These are phyloP conservation scores for Gossypium anomalum DNA, from an alignment of 345 rosid species.

Conservation along the genomic window DNA sequence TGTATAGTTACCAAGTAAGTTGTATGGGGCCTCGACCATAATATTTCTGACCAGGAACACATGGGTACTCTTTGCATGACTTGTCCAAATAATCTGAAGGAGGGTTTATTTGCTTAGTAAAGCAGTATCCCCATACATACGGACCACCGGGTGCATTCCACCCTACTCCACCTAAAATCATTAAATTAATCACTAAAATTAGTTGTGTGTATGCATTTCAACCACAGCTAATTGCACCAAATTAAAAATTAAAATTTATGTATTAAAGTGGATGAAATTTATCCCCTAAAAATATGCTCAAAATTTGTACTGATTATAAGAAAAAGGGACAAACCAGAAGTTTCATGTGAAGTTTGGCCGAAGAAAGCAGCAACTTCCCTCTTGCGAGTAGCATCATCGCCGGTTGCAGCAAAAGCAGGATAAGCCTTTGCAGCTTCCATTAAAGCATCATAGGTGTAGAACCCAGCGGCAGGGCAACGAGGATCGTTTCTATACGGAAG, in stretches of 20 bases:
- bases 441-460: conserved; percentile 61
- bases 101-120: conserved; percentile 38
- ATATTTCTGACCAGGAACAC: conserved; percentile 54
- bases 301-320: not conserved
- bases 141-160: conserved; percentile 60
- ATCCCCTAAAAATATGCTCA: no score
- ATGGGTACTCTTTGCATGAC: conserved; percentile 31
- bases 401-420: conserved; percentile 40
- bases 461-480: conserved; percentile 43
- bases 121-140: conserved; percentile 62
- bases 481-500: conserved; percentile 41
- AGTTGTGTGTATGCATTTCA: no score
- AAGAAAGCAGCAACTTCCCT: conserved; percentile 62
- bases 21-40: conserved; percentile 70
- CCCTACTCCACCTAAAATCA: conserved; percentile 27
- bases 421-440: conserved; percentile 44
- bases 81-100: conserved; percentile 39
- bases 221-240: no score
- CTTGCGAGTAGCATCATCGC: conserved; percentile 30
- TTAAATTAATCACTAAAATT: not conserved
- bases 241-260: no score
- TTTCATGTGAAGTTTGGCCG: conserved; percentile 62
- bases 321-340: conserved; percentile 27
- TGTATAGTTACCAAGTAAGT: conserved; percentile 35
- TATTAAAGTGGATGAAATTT: no score